A percentile compares a stretch with the other conserved stretches of the same genome.
phyloP scores from a whole-genome alignment of 192 early-diverging fungal species.

The Mortierella antarctica region DNA sequence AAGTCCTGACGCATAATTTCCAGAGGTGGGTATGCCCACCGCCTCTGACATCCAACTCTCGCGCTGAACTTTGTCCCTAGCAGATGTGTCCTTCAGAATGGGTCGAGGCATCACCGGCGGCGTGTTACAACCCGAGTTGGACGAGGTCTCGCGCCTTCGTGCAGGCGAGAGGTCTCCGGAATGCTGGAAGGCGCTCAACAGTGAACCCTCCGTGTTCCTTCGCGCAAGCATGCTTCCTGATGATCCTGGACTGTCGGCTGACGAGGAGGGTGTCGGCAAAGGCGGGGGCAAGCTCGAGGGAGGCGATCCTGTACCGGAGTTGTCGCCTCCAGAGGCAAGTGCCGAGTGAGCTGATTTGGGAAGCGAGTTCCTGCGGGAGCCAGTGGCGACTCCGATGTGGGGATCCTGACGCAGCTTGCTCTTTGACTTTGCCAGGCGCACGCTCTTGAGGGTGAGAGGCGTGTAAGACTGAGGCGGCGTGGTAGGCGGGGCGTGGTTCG shows the following conservation, averaged over 20 bases:
- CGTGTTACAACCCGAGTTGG: not conserved
- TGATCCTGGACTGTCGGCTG: not conserved
- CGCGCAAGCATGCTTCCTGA: too few species aligned
- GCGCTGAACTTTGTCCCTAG: conserved; percentile 29
- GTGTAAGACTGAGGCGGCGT: conserved; percentile 22
- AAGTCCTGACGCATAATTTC: not conserved
- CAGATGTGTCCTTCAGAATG: conserved; percentile 44
- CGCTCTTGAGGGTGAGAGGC: conserved; percentile 31
- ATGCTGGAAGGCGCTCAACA: not conserved
- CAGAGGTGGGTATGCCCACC: conserved; percentile 22
- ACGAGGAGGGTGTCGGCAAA: not conserved
- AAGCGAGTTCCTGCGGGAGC: conserved; percentile 17
- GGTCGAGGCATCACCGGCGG: conserved; percentile 25
- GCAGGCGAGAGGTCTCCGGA: not conserved
- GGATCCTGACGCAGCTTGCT: conserved; percentile 42
- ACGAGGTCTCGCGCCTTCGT: conserved; percentile 31
- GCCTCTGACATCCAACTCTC: conserved; percentile 53
- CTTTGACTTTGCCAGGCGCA: conserved; percentile 36
- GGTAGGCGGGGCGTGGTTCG: not conserved
- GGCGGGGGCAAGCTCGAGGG: not conserved
- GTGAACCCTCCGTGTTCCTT: not conserved
- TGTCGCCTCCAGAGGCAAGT: conserved; percentile 4
- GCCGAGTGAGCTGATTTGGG: conserved; percentile 9
- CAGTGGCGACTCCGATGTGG: conserved; percentile 31
- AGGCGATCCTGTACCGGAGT: conserved; percentile 13